Evolutionary conservation across 1,284 basidiomycete species (phyloP).

Genomic region (Rhodotorula sp.): DNA sequence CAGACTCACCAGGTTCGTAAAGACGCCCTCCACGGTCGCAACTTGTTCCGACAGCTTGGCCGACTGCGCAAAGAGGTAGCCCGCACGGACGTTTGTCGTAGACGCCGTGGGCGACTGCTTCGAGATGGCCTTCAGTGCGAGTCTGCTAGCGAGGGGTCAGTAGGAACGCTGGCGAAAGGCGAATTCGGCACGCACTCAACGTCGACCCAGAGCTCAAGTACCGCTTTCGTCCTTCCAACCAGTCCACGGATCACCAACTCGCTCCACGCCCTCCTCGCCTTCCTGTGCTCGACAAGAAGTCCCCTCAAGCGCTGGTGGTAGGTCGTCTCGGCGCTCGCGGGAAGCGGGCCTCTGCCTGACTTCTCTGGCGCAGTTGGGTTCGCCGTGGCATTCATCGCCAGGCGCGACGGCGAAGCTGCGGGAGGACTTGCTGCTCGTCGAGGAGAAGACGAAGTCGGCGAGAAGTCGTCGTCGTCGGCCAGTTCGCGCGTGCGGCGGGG

Average conservation of each 20-base stretch:
- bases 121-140: slow-evolving; percentile 26
- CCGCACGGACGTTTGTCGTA: slow-evolving; percentile 9
- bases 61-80: slow-evolving; percentile 33
- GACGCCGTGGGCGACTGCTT: not conserved
- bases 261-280: slow-evolving; percentile 26
- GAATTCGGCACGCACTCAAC: slow-evolving; percentile 27
- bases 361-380: slow-evolving; percentile 6
- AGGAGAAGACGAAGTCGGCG: slow-evolving; percentile 14
- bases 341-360: slow-evolving; percentile 25
- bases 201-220: slow-evolving; percentile 37
- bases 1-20: slow-evolving; percentile 25
- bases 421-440: slow-evolving; percentile 11
- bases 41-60: slow-evolving; percentile 34
- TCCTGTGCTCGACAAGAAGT: slow-evolving; percentile 35
- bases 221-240: slow-evolving; percentile 23
- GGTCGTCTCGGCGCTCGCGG: slow-evolving; percentile 20
- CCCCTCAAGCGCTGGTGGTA: slow-evolving; percentile 33
- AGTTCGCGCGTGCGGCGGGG: slow-evolving; percentile 16
- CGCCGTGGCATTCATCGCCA: not conserved
- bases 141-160: not conserved
- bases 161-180: not conserved
- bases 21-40: slow-evolving; percentile 28
- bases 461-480: slow-evolving; percentile 23
- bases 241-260: slow-evolving; percentile 37
- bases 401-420: slow-evolving; percentile 9